Percentiles rank a stretch among this genome's conserved stretches.
These are phyloP conservation scores for Bacterosira constricta DNA, from an alignment of 108 stramenopile genomes.

Conservation along the genomic window DNA sequence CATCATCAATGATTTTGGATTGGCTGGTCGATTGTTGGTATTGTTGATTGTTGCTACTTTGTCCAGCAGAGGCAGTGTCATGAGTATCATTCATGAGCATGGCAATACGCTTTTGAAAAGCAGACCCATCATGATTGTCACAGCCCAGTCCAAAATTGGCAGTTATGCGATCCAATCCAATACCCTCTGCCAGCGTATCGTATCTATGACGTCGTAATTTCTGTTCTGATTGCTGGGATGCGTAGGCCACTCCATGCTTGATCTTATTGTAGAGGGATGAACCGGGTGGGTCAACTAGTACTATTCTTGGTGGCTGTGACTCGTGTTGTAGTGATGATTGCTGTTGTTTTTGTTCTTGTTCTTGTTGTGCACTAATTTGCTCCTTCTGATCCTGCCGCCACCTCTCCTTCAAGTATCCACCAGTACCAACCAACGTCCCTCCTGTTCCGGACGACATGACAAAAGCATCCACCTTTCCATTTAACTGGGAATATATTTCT, in stretches of 20 bases:
- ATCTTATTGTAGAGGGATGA: conserved; percentile 88
- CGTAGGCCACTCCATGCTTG: conserved; percentile 91
- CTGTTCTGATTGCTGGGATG: conserved; percentile 84
- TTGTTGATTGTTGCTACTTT: background rate
- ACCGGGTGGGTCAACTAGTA: conserved; percentile 94
- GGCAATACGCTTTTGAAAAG: conserved; percentile 8
- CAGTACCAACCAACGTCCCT: conserved; percentile 93
- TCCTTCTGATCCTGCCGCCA: conserved; percentile 27
- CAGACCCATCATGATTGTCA: conserved; percentile 7
- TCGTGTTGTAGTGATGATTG: conserved; percentile 11
- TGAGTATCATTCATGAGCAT: background rate
- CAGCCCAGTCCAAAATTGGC: conserved; percentile 83
- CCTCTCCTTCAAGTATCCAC: conserved; percentile 72
- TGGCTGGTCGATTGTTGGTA: too few relatives aligned
- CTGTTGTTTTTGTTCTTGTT: conserved; percentile 1
- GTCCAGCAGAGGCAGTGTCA: background rate
- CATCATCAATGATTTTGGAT: conserved; percentile 62
- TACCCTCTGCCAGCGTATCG: conserved; percentile 95
- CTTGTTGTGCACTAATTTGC: too few relatives aligned
- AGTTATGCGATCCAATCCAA: conserved; percentile 95
- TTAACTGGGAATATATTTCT: conserved; percentile 80
- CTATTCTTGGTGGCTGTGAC: conserved; percentile 45
- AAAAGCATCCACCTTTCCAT: conserved; percentile 84
- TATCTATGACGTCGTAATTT: conserved; percentile 88
- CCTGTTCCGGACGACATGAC: conserved; percentile 97